Evolutionary conservation across 345 rosid species (phyloP), one percentile per base, ranked within the genome.

Genomic region (Heritiera littoralis): DNA sequence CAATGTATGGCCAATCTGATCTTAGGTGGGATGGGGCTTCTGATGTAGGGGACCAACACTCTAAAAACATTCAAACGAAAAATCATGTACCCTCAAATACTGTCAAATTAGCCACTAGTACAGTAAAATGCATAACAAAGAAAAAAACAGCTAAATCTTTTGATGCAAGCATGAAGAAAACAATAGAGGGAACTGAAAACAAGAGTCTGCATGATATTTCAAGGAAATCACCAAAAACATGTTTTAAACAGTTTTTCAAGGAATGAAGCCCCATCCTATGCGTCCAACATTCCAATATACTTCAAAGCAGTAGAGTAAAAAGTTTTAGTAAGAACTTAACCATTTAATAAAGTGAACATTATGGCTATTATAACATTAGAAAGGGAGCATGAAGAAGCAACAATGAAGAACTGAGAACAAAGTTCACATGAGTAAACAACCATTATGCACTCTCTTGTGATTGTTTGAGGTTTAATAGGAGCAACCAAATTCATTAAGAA

Each of bases 151-250:
- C 46, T 55, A 55, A 38, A 38, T 55, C 17, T 52, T 55, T 55
- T 55, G 45, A 73, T 32, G 43, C 63, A 52, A 52, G 76, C 76
- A 54, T 52, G 63, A 72, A 54, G 63, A 72, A 54, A 72, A 73
- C 15, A 54, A 54, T 55, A 38, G 18, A 49, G 59, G 9, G 38
- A 30, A 51, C 43, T 2, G 28, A 12, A 49, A 20, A 13, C 65
- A 43, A 35, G 6, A 73, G 12, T 56, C 63, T 32, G 48, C 76
- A 35, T 9, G 4, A 46, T 68, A 45, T 72, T 70, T 52, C 65
- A 73, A 73, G 51, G 64, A 73, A 73, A 73, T 35, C 49, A 35
- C 11, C 76, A 38, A 5, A 18, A 7, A 73, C 11, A 12, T 28
- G 75, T 56, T 38, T 55, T 38, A 55, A 55, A 73, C 49, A 40